phyloP scores from a whole-genome alignment of 176 grass and related monocot species.

The Carex parvula region DNA sequence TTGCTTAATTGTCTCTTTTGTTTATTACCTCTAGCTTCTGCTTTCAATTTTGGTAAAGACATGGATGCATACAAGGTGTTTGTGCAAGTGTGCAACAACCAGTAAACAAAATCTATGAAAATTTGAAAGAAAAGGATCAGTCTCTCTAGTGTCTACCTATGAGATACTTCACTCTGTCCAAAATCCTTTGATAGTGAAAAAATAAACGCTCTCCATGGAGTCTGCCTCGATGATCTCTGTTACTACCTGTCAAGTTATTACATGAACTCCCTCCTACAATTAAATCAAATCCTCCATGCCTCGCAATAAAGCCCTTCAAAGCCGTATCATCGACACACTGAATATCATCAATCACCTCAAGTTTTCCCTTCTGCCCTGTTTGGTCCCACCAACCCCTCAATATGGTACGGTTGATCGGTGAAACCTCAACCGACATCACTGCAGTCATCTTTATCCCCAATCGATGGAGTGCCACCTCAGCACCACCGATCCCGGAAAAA shows the following conservation, averaged over 20 bases:
- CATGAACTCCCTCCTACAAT: constrained; percentile 80
- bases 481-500: constrained; percentile 89
- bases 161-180: constrained; percentile 39
- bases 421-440: constrained; percentile 67
- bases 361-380: constrained; percentile 46
- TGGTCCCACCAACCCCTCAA: constrained; percentile 78
- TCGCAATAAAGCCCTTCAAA: constrained; percentile 30
- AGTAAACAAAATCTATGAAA: background rate
- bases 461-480: constrained; percentile 71
- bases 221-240: constrained; percentile 52
- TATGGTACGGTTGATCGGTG: constrained; percentile 47
- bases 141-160: constrained; percentile 27
- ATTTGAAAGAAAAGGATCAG: background rate
- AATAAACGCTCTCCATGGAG: constrained; percentile 67
- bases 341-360: constrained; percentile 64
- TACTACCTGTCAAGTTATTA: constrained; percentile 73
- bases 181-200: constrained; percentile 67
- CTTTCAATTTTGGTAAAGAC: background rate
- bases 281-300: constrained; percentile 60
- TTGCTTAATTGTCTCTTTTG: background rate
- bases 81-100: background rate
- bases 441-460: constrained; percentile 57
- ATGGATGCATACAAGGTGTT: background rate
- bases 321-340: constrained; percentile 30
- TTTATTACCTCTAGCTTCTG: background rate